Evolutionary conservation across 352 stramenopile genomes (phyloP), one percentile per base, ranked within the genome.

Genomic region (Phytophthora uliginosa): DNA sequence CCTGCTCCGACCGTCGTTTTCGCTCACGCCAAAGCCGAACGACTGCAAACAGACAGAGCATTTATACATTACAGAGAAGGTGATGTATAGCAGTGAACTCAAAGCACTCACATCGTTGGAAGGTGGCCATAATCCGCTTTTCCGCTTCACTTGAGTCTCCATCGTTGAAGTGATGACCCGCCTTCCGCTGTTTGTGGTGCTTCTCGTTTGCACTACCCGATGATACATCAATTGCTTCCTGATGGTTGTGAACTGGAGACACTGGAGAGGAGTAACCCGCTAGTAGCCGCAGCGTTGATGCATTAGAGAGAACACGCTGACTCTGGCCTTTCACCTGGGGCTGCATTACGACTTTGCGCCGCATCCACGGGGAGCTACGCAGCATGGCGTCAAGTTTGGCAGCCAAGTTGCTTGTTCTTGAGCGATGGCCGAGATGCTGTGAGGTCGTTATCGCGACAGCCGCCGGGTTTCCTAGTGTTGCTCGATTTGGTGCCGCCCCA

Each of bases 21-120:
- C 84, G 81, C 15, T 91, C 82, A 20, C 85, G 73, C 85, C 85
- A 93, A 38, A 90, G 61, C 9, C 81, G 74, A 55, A 92, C 85
- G 67, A 93, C 85, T 93, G 48, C 12, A 40, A 40, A 40, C 12
- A 42, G 4, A 42, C 36, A 42, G 1, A 28, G 24, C 1, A 28
- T 28, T n/a, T n/a, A n/a, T n/a, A n/a, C n/a, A n/a, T 4, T 28
- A 31, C 26, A 42, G 3, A 42, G 36, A 42, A 18, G 0, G 17
- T 42, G 12, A 42, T 18, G 12, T 3, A 13, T 18, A 42, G 2
- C 12, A 40, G 34, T 40, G 34, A 5, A 6, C 57, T 18, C 33
- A 28, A 12, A 6, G 0, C 6, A 81, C 81, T 53, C 66, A 93
- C 86, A 90, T 66, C 81, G 81, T 54, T 78, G 73, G 51, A 93